Conservation (phyloP, 2,329 filamentous ascomycete genomes). For the Fusarium tuaranense region DNA sequence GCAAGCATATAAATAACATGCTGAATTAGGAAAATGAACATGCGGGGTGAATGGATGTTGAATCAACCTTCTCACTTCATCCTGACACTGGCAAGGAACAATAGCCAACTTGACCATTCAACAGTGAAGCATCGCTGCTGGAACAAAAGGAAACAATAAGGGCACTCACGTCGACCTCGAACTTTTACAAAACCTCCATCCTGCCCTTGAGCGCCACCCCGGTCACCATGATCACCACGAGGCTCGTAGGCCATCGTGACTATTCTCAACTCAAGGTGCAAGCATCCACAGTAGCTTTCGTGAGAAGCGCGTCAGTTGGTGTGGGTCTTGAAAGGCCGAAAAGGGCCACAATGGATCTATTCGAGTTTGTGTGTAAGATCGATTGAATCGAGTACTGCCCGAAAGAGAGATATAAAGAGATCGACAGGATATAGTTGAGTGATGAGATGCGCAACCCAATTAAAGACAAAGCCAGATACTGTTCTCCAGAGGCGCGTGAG, state of each 20-base stretch:
- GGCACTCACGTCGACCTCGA: constrained; percentile 63
- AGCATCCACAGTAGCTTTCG: constrained; percentile 39
- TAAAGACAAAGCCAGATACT: constrained; percentile 24
- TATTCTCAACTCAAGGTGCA: constrained; percentile 35
- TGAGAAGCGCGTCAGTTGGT: constrained; percentile 36
- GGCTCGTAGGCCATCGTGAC: constrained; percentile 65
- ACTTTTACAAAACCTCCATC: constrained; percentile 61
- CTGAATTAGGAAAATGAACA: neutral
- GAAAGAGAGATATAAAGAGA: neutral
- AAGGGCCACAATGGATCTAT: constrained; percentile 6
- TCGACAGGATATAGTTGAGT: neutral
- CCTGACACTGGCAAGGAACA: constrained; percentile 28
- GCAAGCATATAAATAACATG: neutral
- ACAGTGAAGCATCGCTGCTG: neutral
- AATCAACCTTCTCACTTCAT: neutral
- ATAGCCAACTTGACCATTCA: neutral
- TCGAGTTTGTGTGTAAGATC: neutral
- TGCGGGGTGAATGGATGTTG: neutral
- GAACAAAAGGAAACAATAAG: constrained; percentile 6
- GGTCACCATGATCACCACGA: constrained; percentile 60
- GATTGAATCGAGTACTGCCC: neutral
- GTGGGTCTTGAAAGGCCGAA: constrained; percentile 23
- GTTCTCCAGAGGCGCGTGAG: constrained; percentile 29
- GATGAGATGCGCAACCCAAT: constrained; percentile 6
- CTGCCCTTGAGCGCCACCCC: constrained; percentile 53